Evolutionary conservation across 2,329 filamentous ascomycete genomes (phyloP), one percentile per base, ranked within the genome.

Genomic region (Aureobasidium sp.): DNA sequence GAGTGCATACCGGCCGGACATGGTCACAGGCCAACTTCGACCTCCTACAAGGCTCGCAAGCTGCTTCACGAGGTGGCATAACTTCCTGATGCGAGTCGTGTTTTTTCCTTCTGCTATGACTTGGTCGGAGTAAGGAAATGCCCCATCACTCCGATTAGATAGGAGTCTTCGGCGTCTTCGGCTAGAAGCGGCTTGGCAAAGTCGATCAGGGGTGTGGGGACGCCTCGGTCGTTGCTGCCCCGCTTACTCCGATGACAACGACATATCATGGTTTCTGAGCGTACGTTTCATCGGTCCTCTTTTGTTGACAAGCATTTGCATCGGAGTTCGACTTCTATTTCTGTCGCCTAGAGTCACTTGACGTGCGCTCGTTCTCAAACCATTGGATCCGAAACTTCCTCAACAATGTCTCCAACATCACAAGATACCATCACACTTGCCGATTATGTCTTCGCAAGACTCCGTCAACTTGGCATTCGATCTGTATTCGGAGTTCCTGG

Each of bases 401-500:
- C n/a, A 47, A 48, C 29, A n/a, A 58, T 58, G 42, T 47, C 54
- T 2, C 12, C 39, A 8, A n/a, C 31, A 15, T 58, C 54, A 39
- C 40, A 58, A 11, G 42, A 58, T n/a, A 48, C 58, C n/a, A 45
- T 53, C 39, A 53, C 58, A 4, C 29, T 61, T 1, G 49, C 61
- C 52, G 66, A 72, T 5, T 76, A 76, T 58, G 67, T 77, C n/a
- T 73, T 76, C 64, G 65, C 68, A 7, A 70, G 77, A 24, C 73
- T 80, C 1, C 69, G 72, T 33, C 70, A 79, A 63, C 71, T 79
- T 29, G 77, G 77, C 37, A 71, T 78, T 35, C 68, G 72, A n/a
- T 75, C 75, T 1, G 64, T 78, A 29, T 78, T 80, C 61, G 81
- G 81, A 17, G 76, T 82, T 3, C 71, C 73, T 11, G 70, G 73